Conservation (phyloP, 2,329 filamentous ascomycete genomes). For the Colletotrichum orchidophilum region DNA sequence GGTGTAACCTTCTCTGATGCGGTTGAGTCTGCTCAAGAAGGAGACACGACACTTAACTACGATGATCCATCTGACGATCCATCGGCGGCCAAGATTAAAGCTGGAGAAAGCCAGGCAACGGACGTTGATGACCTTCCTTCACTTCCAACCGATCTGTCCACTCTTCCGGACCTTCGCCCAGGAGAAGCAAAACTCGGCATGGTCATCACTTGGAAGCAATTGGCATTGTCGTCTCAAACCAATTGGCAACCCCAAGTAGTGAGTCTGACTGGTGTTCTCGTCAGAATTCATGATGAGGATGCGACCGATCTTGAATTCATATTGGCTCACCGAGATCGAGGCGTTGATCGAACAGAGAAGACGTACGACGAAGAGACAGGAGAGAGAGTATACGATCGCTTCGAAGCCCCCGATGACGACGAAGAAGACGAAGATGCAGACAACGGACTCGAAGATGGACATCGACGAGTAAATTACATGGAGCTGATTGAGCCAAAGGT, state of each 20-base stretch:
- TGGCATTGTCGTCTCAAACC: conserved; percentile 68
- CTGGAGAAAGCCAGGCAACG: conserved; percentile 55
- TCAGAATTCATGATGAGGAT: conserved; percentile 62
- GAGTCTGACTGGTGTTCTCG: conserved; percentile 72
- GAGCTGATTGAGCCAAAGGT: conserved; percentile 77
- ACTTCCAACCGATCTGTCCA: conserved; percentile 65
- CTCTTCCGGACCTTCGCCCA: conserved; percentile 59
- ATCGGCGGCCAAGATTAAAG: conserved; percentile 37
- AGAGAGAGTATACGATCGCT: conserved; percentile 78
- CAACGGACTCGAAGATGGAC: conserved; percentile 66
- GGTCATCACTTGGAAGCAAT: conserved; percentile 75
- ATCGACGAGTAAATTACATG: conserved; percentile 65
- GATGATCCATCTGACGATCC: conserved; percentile 42
- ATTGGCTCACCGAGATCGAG: conserved; percentile 75
- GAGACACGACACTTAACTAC: conserved; percentile 52
- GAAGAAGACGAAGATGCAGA: conserved; percentile 65
- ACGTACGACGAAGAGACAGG: conserved; percentile 74
- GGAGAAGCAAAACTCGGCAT: conserved; percentile 65
- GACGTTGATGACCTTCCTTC: conserved; percentile 69
- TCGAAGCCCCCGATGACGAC: conserved; percentile 75
- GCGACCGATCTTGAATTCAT: conserved; percentile 65
- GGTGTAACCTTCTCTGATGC: conserved; percentile 19
- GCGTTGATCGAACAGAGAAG: conserved; percentile 64
- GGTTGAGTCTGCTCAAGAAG: conserved; percentile 15
- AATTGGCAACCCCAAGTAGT: conserved; percentile 73